phyloP scores from a whole-genome alignment of 345 rosid genomes.

The Cardamine occulta region DNA sequence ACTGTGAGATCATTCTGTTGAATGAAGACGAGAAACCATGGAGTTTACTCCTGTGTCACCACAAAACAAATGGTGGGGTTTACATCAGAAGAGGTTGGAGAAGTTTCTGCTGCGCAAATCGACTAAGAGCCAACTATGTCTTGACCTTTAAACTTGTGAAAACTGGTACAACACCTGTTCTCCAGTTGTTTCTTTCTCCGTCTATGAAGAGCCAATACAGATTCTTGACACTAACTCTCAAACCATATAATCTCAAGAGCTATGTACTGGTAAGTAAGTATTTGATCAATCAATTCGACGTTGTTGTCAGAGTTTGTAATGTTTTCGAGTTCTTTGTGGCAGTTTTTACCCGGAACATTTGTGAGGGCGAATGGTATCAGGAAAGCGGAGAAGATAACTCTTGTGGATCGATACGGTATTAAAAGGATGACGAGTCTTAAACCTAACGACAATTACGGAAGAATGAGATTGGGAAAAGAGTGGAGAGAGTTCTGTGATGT shows the following conservation, averaged over 20 bases:
- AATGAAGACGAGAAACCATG: conserved; percentile 16
- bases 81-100: conserved; percentile 33
- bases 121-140: background rate
- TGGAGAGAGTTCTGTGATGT: conserved; percentile 31
- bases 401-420: conserved; percentile 14
- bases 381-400: conserved; percentile 3
- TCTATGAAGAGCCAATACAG: background rate
- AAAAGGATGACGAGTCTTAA: background rate
- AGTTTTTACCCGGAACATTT: conserved; percentile 23
- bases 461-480: conserved; percentile 25
- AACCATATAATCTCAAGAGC: background rate
- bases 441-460: background rate
- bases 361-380: conserved; percentile 5
- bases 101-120: conserved; percentile 21
- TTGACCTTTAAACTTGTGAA: conserved; percentile 14
- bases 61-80: background rate
- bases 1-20: conserved; percentile 11
- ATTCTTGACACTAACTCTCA: conserved; percentile 31
- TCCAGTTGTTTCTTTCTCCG: conserved; percentile 21
- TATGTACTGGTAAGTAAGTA: background rate
- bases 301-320: background rate
- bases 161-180: background rate
- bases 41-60: background rate
- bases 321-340: background rate
- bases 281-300: background rate